Conservation (phyloP, 2,329 filamentous ascomycete species). For the Diplocarpon rosae region DNA sequence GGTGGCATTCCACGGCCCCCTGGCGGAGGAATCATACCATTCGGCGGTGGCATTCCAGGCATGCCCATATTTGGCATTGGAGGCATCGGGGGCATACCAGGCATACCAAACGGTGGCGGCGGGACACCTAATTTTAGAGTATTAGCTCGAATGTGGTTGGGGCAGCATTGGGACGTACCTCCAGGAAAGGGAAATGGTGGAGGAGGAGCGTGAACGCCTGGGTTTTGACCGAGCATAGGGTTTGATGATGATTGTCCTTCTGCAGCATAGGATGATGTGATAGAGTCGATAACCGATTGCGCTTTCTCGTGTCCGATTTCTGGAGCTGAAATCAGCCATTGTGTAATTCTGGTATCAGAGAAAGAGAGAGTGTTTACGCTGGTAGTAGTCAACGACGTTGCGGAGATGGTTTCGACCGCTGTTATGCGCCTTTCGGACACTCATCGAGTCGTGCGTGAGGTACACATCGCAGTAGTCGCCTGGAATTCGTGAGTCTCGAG, state of each 20-base stretch:
- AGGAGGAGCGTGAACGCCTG: conserved; percentile 35
- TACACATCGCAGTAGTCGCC: conserved; percentile 99
- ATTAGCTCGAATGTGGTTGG: conserved; percentile 1
- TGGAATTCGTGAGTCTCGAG: conserved; percentile 25
- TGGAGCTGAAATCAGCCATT: conserved; percentile 28
- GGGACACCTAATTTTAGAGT: conserved; percentile 29
- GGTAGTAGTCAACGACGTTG: conserved; percentile 98
- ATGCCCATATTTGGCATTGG: conserved; percentile 47
- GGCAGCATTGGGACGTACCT: conserved; percentile 28
- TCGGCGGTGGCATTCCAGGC: conserved; percentile 8
- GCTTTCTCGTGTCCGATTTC: conserved; percentile 98
- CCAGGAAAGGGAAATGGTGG: conserved; percentile 52
- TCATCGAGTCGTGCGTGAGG: conserved; percentile 99
- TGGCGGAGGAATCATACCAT: conserved; percentile 33
- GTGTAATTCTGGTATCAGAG: background rate
- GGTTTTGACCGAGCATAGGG: conserved; percentile 67
- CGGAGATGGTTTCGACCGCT: conserved; percentile 90
- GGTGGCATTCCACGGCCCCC: conserved; percentile 31
- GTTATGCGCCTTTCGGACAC: conserved; percentile 97
- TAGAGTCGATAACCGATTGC: conserved; percentile 95
- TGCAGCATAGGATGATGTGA: conserved; percentile 88
- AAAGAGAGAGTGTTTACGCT: conserved; percentile 49
- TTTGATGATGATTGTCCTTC: conserved; percentile 83
- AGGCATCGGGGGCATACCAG: conserved; percentile 37
- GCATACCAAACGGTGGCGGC: conserved; percentile 49